Percentiles rank a stretch among this genome's conserved stretches.
These are phyloP conservation scores for Aspergillus aculeatus DNA, from an alignment of 2,329 filamentous ascomycete genomes.

Conservation along the genomic window DNA sequence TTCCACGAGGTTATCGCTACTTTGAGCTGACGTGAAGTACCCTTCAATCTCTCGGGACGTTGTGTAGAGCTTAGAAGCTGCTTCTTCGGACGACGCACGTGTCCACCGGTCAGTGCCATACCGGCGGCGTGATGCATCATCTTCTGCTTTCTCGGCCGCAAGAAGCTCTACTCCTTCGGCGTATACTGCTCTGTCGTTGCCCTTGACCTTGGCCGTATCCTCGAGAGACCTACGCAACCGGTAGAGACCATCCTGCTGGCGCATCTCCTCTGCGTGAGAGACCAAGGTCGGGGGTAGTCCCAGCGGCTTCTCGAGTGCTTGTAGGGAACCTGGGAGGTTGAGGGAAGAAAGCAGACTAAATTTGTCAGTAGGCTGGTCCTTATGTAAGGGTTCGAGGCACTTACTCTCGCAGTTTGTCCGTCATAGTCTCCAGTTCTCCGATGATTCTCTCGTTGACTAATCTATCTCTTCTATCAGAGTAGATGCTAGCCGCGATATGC, in stretches of 20 bases:
- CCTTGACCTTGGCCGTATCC: conserved; percentile 86
- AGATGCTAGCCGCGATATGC: conserved; percentile 91
- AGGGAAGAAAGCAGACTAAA: conserved; percentile 67
- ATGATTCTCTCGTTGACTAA: conserved; percentile 86
- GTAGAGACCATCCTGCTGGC: conserved; percentile 82
- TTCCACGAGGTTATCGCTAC: conserved; percentile 68
- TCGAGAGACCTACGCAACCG: conserved; percentile 75
- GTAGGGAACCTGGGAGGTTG: conserved; percentile 86
- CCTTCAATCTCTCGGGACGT: conserved; percentile 78
- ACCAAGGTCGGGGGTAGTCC: conserved; percentile 81
- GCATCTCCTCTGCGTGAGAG: conserved; percentile 89
- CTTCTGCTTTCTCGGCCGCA: conserved; percentile 77
- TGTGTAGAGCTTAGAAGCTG: conserved; percentile 70
- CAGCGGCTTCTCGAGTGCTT: conserved; percentile 91
- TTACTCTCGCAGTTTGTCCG: conserved; percentile 71
- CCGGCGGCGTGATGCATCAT: conserved; percentile 69
- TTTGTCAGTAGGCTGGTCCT: conserved; percentile 14
- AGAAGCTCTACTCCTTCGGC: conserved; percentile 79
- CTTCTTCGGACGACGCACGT: conserved; percentile 66
- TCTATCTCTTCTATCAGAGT: conserved; percentile 87
- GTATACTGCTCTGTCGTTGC: conserved; percentile 73
- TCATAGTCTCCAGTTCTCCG: conserved; percentile 77
- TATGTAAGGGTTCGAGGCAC: conserved; percentile 11
- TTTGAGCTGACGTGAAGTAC: conserved; percentile 73
- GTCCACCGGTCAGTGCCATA: conserved; percentile 87